Base-by-base conservation (phyloP, 495 filamentous ascomycete genomes). In the Podospora australis region DNA sequence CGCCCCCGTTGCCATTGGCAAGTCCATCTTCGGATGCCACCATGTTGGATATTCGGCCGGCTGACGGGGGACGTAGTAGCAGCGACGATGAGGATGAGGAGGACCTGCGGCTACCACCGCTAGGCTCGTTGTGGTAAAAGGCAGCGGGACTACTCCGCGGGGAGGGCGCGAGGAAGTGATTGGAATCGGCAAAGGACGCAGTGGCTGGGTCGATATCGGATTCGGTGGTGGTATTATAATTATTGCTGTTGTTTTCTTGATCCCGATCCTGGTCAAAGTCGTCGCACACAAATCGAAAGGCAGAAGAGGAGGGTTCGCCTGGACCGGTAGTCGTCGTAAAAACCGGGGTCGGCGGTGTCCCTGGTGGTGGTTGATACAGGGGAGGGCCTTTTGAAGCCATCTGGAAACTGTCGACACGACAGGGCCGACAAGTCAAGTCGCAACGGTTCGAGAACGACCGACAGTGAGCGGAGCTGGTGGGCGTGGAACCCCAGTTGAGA, bases 21-120 rank as follows among this genome's bases (percentile, higher is more conserved):
- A 45, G 48, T 45, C 45, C 55, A 28, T 61, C 60, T 39, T 57
- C 65, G 38, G 60, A 59, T 7, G 64, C 48, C 68, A 73, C 71
- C 25, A 11, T 41, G 39, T 52, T 47, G 43, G 54, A 52, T 49
- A 57, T 47, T 24, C 50, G 43, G 45, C 62, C 58, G 46, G 59
- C 65, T 36, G 35, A 48, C 41, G 48, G 47, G 19, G 44, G 55
- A 40, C 24, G 53, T 46, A 52, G 39, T n/a, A n/a, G n/a, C n/a
- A n/a, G n/a, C n/a, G n/a, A n/a, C n/a, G n/a, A n/a, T n/a, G n/a
- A n/a, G n/a, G n/a, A n/a, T n/a, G n/a, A n/a, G n/a, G n/a, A n/a
- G 6, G 49, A 43, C 17, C 52, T 29, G 42, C 46, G 41, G n/a
- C 41, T n/a, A 17, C 19, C n/a, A 36, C n/a, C 14, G 32, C 19